These are phyloP conservation scores for Penicillium longicatenatum DNA, from an alignment of 495 filamentous ascomycete species.

Conservation along the genomic window DNA sequence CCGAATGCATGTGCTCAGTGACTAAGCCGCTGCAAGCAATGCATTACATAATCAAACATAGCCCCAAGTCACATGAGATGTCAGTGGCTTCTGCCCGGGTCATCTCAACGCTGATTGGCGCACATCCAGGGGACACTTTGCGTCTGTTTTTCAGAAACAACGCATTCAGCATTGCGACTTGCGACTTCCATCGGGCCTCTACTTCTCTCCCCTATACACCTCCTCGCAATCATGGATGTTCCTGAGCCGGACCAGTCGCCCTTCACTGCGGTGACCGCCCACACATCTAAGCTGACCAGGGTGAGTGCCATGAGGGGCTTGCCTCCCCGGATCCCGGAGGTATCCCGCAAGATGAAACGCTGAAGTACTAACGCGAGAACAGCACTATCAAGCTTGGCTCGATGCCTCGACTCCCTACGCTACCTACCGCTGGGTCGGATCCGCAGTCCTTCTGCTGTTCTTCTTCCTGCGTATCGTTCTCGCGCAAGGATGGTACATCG, in stretches of 20 bases:
- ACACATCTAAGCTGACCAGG: constrained; percentile 71
- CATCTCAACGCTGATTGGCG: constrained; percentile 26
- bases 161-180: constrained; percentile 32
- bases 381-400: constrained; percentile 95
- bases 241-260: constrained; percentile 79
- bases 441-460: constrained; percentile 66
- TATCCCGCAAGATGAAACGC: not conserved
- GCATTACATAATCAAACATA: not conserved
- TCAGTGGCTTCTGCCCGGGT: constrained; percentile 13
- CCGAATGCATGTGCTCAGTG: not conserved
- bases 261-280: constrained; percentile 80
- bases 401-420: constrained; percentile 89
- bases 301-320: constrained; percentile 50
- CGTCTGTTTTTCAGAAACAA: constrained; percentile 31
- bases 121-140: constrained; percentile 44
- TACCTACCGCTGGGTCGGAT: constrained; percentile 85
- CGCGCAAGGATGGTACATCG: constrained; percentile 98
- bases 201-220: constrained; percentile 14
- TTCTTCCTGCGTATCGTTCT: constrained; percentile 90
- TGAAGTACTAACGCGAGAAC: constrained; percentile 14
- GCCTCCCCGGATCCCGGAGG: constrained; percentile 11
- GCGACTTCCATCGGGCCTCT: constrained; percentile 18
- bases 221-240: constrained; percentile 62
- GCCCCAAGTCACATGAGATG: constrained; percentile 20
- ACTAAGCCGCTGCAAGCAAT: not conserved